A percentile compares a stretch with the other conserved stretches of the same genome.
Conservation (phyloP, 2,329 filamentous ascomycete genomes). For the Sporothrix brasiliensis region DNA sequence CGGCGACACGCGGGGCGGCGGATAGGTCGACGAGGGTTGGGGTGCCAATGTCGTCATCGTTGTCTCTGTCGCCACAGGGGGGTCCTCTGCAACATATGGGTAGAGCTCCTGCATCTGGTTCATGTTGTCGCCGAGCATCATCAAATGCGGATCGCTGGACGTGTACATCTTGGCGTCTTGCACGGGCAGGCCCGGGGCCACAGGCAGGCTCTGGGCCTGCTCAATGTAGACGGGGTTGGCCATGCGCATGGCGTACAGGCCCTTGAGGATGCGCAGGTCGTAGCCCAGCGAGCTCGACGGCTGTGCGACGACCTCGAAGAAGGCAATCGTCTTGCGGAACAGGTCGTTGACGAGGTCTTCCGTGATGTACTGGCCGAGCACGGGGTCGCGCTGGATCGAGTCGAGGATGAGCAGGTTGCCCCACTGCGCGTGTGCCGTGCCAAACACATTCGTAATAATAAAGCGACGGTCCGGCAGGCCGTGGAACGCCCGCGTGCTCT, state of each 20-base stretch:
- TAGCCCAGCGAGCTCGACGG: constrained; percentile 74
- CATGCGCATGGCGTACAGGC: constrained; percentile 42
- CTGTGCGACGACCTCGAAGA: constrained; percentile 69
- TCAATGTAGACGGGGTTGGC: constrained; percentile 6
- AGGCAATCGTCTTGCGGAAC: constrained; percentile 72
- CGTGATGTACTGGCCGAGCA: constrained; percentile 62
- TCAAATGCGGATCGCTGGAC: background rate
- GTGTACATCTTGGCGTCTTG: background rate
- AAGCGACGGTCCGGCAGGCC: constrained; percentile 65
- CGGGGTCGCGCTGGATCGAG: constrained; percentile 71
- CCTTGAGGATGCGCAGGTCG: constrained; percentile 74
- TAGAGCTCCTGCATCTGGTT: constrained; percentile 15
- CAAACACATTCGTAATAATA: constrained; percentile 94
- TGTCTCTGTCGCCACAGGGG: background rate
- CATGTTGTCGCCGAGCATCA: background rate
- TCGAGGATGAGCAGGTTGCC: constrained; percentile 91
- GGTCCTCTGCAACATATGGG: background rate
- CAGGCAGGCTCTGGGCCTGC: constrained; percentile 4
- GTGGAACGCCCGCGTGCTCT: constrained; percentile 83
- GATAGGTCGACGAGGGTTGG: background rate
- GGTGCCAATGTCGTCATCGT: background rate
- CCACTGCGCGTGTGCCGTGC: constrained; percentile 98
- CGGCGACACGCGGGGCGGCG: background rate
- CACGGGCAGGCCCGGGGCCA: constrained; percentile 7
- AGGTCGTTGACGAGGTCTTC: constrained; percentile 60